phyloP scores from a whole-genome alignment of 371 early-diverging fungal genomes.

The Mucor circinelloides region DNA sequence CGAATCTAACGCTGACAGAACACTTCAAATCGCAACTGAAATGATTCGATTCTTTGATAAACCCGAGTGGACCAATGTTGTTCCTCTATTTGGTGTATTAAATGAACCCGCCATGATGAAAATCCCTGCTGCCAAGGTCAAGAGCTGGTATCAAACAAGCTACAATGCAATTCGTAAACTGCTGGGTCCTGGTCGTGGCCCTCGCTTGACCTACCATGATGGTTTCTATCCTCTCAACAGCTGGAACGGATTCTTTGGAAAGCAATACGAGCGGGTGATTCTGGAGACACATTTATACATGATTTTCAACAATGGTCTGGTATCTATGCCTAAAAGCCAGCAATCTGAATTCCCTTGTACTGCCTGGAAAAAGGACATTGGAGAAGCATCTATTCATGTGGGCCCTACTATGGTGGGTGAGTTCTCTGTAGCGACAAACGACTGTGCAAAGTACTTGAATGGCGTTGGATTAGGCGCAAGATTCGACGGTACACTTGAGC shows the following conservation, averaged over 20 bases:
- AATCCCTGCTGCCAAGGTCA: slow-evolving; percentile 22
- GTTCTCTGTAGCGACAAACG: slow-evolving; percentile 74
- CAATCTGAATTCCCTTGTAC: slow-evolving; percentile 55
- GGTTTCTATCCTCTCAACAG: slow-evolving; percentile 37
- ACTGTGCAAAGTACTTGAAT: slow-evolving; percentile 74
- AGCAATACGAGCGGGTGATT: slow-evolving; percentile 31
- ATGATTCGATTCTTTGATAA: slow-evolving; percentile 42
- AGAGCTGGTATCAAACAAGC: slow-evolving; percentile 38
- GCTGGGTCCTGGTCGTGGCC: slow-evolving; percentile 28
- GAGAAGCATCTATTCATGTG: slow-evolving; percentile 24
- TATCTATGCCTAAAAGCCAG: slow-evolving; percentile 42
- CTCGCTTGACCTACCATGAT: slow-evolving; percentile 47
- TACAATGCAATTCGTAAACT: slow-evolving; percentile 37
- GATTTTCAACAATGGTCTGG: slow-evolving; percentile 47
- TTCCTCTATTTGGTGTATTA: slow-evolving; percentile 58
- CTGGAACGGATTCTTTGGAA: slow-evolving; percentile 46
- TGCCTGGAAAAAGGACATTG: slow-evolving; percentile 38
- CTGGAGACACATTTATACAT: slow-evolving; percentile 54
- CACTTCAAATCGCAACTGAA: slow-evolving; percentile 35
- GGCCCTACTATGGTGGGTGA: slow-evolving; percentile 74
- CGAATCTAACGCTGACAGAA: slow-evolving; percentile 32
- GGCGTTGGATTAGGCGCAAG: slow-evolving; percentile 69
- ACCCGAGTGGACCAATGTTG: slow-evolving; percentile 55
- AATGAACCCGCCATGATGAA: slow-evolving; percentile 49
- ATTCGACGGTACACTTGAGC: slow-evolving; percentile 61